Evolutionary conservation across 2,329 filamentous ascomycete genomes (phyloP).

Genomic region (Diaporthe citriasiana): DNA sequence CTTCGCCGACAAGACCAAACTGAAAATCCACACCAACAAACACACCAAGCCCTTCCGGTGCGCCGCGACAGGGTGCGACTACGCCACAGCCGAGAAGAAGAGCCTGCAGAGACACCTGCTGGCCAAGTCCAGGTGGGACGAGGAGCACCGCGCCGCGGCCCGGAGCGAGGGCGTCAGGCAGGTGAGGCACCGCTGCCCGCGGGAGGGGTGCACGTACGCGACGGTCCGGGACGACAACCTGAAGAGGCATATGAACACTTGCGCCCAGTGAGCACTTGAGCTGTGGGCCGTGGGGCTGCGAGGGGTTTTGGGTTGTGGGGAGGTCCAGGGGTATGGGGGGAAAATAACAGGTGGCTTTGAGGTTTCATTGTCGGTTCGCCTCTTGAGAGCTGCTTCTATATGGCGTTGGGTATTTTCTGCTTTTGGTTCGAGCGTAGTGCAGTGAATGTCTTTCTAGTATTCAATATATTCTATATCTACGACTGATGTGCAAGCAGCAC

Average conservation of each 20-base stretch:
- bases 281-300: neutral
- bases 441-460: neutral
- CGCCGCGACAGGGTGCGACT: conserved; percentile 30
- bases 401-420: neutral
- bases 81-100: conserved; percentile 40
- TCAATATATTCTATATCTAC: conserved; percentile 4
- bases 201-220: conserved; percentile 32
- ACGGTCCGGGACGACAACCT: conserved; percentile 39
- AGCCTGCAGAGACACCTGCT: conserved; percentile 40
- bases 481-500: neutral
- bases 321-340: neutral
- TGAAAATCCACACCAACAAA: conserved; percentile 41
- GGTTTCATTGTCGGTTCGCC: neutral
- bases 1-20: conserved; percentile 36
- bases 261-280: conserved; percentile 15
- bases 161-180: conserved; percentile 12
- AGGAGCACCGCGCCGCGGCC: conserved; percentile 36
- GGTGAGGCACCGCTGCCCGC: conserved; percentile 22
- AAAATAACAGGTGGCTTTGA: neutral
- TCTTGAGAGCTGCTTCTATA: neutral
- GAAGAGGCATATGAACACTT: conserved; percentile 35
- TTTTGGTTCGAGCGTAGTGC: neutral
- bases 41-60: conserved; percentile 42
- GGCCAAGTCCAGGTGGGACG: conserved; percentile 38
- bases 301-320: too few species aligned